phyloP scores from a whole-genome alignment of 1,284 basidiomycete species.

The Ustilago nuda region DNA sequence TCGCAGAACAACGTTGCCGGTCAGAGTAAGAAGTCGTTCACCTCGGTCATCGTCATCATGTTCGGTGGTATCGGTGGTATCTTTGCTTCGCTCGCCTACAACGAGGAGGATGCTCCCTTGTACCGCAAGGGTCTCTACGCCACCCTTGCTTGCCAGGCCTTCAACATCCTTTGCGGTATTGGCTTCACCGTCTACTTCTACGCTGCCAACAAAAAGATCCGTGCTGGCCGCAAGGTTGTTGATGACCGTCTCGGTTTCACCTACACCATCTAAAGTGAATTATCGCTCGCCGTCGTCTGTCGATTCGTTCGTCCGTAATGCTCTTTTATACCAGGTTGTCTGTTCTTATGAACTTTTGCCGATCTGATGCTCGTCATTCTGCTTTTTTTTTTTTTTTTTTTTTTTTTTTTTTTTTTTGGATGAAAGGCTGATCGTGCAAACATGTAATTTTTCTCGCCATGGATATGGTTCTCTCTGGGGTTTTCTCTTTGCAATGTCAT shows the following conservation, averaged over 20 bases:
- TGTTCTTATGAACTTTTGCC: slow-evolving; percentile 3
- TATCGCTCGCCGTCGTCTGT: not conserved
- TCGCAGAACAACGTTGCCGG: slow-evolving; percentile 70
- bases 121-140: slow-evolving; percentile 61
- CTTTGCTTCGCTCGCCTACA: slow-evolving; percentile 68
- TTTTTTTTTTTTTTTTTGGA: not conserved
- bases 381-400: not conserved
- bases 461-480: slow-evolving; percentile 7
- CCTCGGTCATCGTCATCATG: slow-evolving; percentile 69
- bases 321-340: slow-evolving; percentile 12
- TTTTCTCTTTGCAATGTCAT: slow-evolving; percentile 16
- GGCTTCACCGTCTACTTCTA: slow-evolving; percentile 54
- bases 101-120: slow-evolving; percentile 59
- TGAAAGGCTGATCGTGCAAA: not conserved
- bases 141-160: slow-evolving; percentile 52
- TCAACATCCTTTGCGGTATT: slow-evolving; percentile 50
- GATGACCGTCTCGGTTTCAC: slow-evolving; percentile 55
- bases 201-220: slow-evolving; percentile 54
- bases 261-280: slow-evolving; percentile 49
- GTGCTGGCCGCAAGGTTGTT: slow-evolving; percentile 50
- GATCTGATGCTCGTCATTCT: not conserved
- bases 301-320: not conserved
- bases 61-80: slow-evolving; percentile 71
- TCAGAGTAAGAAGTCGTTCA: slow-evolving; percentile 70
- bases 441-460: slow-evolving; percentile 4